Evolutionary conservation across 257 asterid genomes (phyloP).

Genomic region (Galeopsis tetrahit): DNA sequence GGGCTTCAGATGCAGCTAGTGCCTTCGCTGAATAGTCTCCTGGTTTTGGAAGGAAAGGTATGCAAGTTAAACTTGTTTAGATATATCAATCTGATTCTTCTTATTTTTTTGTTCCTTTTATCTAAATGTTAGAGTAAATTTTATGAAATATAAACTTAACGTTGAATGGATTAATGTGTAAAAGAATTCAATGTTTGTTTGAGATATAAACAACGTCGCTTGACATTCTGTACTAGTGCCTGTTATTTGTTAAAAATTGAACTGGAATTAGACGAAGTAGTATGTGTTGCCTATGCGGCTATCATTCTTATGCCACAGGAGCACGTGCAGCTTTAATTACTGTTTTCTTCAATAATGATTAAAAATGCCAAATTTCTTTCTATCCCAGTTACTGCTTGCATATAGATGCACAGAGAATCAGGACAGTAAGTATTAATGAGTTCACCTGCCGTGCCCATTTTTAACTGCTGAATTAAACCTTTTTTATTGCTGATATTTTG

Average conservation of each 20-base stretch:
- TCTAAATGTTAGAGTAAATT: not conserved
- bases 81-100: not conserved
- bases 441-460: not conserved
- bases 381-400: not conserved
- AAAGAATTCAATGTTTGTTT: not conserved
- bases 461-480: not conserved
- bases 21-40: constrained; percentile 66
- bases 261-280: constrained; percentile 3
- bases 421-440: constrained; percentile 11
- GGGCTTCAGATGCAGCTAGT: constrained; percentile 82
- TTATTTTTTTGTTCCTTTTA: not conserved
- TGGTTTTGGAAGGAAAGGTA: constrained; percentile 80
- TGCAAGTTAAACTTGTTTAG: not conserved
- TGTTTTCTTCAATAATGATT: not conserved
- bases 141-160: not conserved
- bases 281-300: constrained; percentile 1
- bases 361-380: not conserved
- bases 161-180: not conserved
- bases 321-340: constrained; percentile 11
- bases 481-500: not conserved
- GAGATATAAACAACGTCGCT: not conserved
- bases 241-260: not conserved
- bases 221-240: constrained; percentile 7
- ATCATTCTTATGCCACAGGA: not conserved
- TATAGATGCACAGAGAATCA: not conserved